Base-by-base conservation (phyloP, 1,284 basidiomycete genomes). In the Heliocybe sulcata region DNA sequence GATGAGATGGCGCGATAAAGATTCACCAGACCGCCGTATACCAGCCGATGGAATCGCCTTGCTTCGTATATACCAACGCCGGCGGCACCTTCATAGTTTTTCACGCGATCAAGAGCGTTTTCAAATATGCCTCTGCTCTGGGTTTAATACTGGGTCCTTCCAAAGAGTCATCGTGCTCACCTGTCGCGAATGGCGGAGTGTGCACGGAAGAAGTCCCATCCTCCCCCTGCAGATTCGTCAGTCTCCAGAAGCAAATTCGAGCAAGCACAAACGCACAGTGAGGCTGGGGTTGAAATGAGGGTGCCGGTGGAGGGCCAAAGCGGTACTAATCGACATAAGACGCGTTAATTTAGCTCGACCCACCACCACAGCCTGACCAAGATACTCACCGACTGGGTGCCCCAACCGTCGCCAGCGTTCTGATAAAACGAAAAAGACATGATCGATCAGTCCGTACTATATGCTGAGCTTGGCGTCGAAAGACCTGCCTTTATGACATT, bases 191-290 rank as follows among this genome's bases (percentile, higher is more conserved):
- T 76, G 51, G 68, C 63, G 26, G 81, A 77, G 62, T 83, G 82
- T 12, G 84, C 83, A 45, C 75, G 74, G 67, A 80, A 85, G 64
- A 75, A 86, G 61, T 86, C 81, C 55, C 70, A 60, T 14, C 82
- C 83, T 54, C 74, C 70, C 82, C 81, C 81, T 83, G 63, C 59
- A 53, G 55, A 58, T 58, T 51, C 52, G 27, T 55, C 27, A 55
- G 55, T 57, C 33, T 45, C 52, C 20, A 61, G 52, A 47, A 38
- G 62, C 61, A 58, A 54, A 63, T 61, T 50, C 47, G n/a, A 54
- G 10, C 27, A 45, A 19, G 6, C 4, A 11, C 12, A 31, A 31
- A 57, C 72, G 58, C 59, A 81, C 83, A 84, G 53, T 74, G 71
- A 20, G 82, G 72, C 56, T 81, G 78, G 8, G 83, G 81, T 60